phyloP scores from a whole-genome alignment of 257 asterid species.

The Primulina tabacum region DNA sequence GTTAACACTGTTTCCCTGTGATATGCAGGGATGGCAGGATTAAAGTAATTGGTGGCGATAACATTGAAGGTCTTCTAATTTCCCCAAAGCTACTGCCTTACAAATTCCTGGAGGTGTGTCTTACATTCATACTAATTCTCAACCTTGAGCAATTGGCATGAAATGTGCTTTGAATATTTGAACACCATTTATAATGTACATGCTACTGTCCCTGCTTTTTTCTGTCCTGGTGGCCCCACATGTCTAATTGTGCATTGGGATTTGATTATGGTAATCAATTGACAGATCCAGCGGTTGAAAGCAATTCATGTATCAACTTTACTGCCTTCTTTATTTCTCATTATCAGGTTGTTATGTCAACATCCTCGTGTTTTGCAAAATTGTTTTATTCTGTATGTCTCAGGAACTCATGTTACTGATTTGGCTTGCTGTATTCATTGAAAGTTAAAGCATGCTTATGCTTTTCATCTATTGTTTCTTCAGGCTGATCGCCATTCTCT shows the following conservation, averaged over 20 bases:
- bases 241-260: conserved; percentile 10
- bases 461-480: too few relatives aligned
- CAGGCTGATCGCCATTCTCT: too few relatives aligned
- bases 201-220: background rate
- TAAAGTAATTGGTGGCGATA: conserved; percentile 87
- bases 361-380: background rate
- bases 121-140: conserved; percentile 6
- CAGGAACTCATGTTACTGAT: too few relatives aligned
- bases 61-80: conserved; percentile 73
- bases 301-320: background rate
- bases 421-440: too few relatives aligned
- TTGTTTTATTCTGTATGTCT: background rate
- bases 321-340: background rate
- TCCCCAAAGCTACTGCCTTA: conserved; percentile 69
- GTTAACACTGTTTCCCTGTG: conserved; percentile 10
- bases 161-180: conserved; percentile 2
- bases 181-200: background rate
- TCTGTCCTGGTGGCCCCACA: background rate
- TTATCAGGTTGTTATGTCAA: background rate
- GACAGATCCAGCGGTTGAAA: background rate
- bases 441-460: too few relatives aligned
- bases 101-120: conserved; percentile 76
- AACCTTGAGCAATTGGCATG: conserved; percentile 5
- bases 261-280: background rate
- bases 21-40: conserved; percentile 88